Conservation (phyloP, 1,284 basidiomycete genomes). For the Mixia osmundae region DNA sequence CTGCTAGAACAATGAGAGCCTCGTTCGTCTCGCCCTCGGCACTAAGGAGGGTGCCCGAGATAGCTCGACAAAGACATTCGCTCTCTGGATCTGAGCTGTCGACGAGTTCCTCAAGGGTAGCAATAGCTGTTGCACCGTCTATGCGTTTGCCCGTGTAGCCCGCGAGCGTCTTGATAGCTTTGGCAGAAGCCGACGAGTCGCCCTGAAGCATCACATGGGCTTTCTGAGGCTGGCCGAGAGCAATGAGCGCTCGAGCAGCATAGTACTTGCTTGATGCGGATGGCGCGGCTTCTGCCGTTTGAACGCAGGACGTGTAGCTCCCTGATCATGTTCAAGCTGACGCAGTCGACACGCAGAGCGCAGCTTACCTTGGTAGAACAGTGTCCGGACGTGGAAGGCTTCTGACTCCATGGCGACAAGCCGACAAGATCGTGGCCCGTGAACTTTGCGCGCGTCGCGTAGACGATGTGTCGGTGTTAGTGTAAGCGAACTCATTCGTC, state of each 20-base stretch:
- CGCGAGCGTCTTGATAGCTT: slow-evolving; percentile 46
- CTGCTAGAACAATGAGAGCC: slow-evolving; percentile 61
- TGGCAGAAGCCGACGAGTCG: slow-evolving; percentile 39
- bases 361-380: slow-evolving; percentile 6
- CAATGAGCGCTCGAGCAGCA: slow-evolving; percentile 60
- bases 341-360: background rate
- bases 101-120: slow-evolving; percentile 57
- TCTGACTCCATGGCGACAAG: no score
- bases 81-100: slow-evolving; percentile 51
- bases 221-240: slow-evolving; percentile 31
- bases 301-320: slow-evolving; percentile 14
- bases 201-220: slow-evolving; percentile 16
- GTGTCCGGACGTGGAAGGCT: slow-evolving; percentile 7
- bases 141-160: slow-evolving; percentile 27
- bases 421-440: no score
- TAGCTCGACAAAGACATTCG: slow-evolving; percentile 39
- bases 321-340: slow-evolving; percentile 9
- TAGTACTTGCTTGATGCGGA: slow-evolving; percentile 30
- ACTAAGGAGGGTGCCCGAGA: slow-evolving; percentile 63
- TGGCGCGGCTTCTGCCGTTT: slow-evolving; percentile 8
- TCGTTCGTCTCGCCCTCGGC: slow-evolving; percentile 66
- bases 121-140: slow-evolving; percentile 34
- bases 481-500: no score
- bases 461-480: no score
- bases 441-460: no score